A percentile compares a stretch with the other conserved stretches of the same genome.
Conservation (phyloP, 495 filamentous ascomycete genomes). For the Copromyces sp. region DNA sequence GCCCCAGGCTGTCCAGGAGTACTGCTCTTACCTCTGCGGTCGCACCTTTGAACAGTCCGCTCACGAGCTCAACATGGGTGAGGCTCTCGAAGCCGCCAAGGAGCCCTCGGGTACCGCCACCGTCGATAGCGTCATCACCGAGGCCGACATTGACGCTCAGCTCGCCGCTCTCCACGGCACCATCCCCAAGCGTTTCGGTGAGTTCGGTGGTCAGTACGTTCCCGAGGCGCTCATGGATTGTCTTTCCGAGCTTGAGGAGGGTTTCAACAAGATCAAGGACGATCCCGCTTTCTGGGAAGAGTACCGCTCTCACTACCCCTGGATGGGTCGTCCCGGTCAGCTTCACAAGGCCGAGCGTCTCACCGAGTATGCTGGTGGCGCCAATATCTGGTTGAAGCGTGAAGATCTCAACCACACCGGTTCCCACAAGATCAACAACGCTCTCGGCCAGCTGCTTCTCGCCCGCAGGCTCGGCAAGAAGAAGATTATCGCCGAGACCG, state of each 20-base stretch:
- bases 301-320: constrained; percentile 91
- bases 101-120: constrained; percentile 45
- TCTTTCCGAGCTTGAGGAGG: constrained; percentile 75
- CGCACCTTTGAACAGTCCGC: constrained; percentile 39
- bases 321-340: constrained; percentile 90
- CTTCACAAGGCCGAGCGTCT: constrained; percentile 81
- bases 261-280: constrained; percentile 77
- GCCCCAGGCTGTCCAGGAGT: constrained; percentile 71
- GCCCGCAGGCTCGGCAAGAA: constrained; percentile 78
- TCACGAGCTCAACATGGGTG: constrained; percentile 52
- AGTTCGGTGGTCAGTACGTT: constrained; percentile 98
- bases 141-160: constrained; percentile 34
- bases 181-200: constrained; percentile 79
- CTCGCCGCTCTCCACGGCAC: constrained; percentile 40
- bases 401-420: constrained; percentile 85
- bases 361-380: constrained; percentile 79
- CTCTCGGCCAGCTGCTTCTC: constrained; percentile 78
- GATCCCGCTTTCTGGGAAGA: constrained; percentile 96
- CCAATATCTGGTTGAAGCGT: constrained; percentile 91
- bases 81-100: constrained; percentile 46
- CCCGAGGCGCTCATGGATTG: constrained; percentile 98
- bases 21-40: constrained; percentile 74
- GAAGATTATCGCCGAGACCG: constrained; percentile 90
- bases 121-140: constrained; percentile 36
- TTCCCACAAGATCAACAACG: constrained; percentile 97